Conservation (phyloP, 352 stramenopile genomes). For the Paralagenidium karlingii region DNA sequence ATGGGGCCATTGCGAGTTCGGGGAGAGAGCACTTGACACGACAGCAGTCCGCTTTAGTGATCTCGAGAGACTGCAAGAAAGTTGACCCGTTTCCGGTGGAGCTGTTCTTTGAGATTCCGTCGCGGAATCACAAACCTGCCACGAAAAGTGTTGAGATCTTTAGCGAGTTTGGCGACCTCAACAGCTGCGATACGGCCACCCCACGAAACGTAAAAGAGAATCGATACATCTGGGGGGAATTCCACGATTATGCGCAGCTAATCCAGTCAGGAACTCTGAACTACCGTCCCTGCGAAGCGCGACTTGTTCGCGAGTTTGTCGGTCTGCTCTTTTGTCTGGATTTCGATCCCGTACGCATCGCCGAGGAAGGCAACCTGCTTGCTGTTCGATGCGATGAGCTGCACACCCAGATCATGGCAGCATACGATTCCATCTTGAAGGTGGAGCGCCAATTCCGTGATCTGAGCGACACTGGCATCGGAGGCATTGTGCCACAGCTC, state of each 20-base stretch:
- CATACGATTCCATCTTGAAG: conserved; percentile 14
- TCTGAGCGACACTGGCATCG: not conserved
- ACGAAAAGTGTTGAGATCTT: too few relatives aligned
- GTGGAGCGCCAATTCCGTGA: conserved; percentile 10
- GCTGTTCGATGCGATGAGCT: conserved; percentile 19
- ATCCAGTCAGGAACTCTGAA: conserved; percentile 34
- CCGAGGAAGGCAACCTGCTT: conserved; percentile 17
- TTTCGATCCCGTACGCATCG: conserved; percentile 19
- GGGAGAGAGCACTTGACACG: too few relatives aligned
- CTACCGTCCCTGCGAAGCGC: conserved; percentile 23
- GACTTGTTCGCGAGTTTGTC: conserved; percentile 38
- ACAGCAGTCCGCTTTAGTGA: too few relatives aligned
- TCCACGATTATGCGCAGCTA: conserved; percentile 29
- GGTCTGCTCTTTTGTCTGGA: conserved; percentile 41
- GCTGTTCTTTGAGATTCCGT: too few relatives aligned
- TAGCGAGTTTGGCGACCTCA: too few relatives aligned
- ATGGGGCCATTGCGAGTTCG: too few relatives aligned
- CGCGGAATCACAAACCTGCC: too few relatives aligned
- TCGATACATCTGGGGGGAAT: too few relatives aligned
- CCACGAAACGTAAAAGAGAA: too few relatives aligned
- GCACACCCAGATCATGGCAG: conserved; percentile 19
- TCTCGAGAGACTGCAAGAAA: too few relatives aligned
- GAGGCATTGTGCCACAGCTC: not conserved
- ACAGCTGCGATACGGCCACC: too few relatives aligned
- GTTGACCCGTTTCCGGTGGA: too few relatives aligned